Evolutionary conservation across 129 eudicot genomes (phyloP), one percentile per base, ranked within the genome.

Genomic region (Lactuca sativa): DNA sequence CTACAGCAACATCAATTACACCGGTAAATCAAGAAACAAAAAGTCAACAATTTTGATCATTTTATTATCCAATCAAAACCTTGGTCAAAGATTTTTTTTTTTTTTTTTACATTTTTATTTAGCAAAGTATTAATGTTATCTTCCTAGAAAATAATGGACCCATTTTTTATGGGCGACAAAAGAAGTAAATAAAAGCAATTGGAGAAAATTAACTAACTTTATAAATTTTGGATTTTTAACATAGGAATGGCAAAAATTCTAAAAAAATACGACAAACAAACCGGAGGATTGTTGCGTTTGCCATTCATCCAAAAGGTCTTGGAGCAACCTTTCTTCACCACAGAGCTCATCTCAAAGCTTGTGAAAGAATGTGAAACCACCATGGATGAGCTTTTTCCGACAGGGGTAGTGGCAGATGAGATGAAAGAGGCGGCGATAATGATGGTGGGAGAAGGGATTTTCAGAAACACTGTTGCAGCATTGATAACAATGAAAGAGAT

Each of bases 211-310:
- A 31, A 72, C 52, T 10, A 72, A n/a, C 30, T 34, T 9, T 12
- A 16, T 13, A 13, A 51, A 76, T 4, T 5, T 67, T 58, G 14
- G 9, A 48, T 11, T 47, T 66, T 8, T 70, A 11, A 25, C 56
- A 14, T 53, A 87, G 98, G 98, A 12, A 78, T 92, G 83, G 98
- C 90, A 3, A 92, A 92, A 82, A 92, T 92, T 21, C 63, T 92
- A 34, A 92, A 92, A 75, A 92, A 92, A 52, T 92, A 89, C 16
- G 98, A 92, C 90, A 92, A 92, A 75, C 76, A 88, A 82, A 89
- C 95, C 0, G 98, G 96, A 36, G 95, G 95, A 31, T 54, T 89
- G 12, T 61, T 92, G 62, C 85, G 95, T 10, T 80, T 75, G 59
- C 87, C 88, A 10, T 86, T 86, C 71, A 92, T 89, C 30, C 95